phyloP scores from a whole-genome alignment of 2,329 filamentous ascomycete species.

The Fusarium sp. region DNA sequence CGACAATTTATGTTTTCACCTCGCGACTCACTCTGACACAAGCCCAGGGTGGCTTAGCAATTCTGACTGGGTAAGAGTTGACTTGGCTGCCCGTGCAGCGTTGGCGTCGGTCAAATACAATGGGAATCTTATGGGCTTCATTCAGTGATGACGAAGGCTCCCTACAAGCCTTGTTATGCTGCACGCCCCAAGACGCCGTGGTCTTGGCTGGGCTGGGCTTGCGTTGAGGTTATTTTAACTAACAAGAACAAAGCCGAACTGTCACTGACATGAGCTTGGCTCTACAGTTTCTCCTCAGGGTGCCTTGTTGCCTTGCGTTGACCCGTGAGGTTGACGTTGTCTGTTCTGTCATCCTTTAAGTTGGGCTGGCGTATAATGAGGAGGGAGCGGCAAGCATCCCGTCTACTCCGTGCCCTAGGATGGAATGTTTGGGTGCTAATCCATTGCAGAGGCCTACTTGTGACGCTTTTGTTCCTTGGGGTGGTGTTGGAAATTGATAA shows the following conservation, averaged over 20 bases:
- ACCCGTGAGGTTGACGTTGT: not conserved
- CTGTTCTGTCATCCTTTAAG: not conserved
- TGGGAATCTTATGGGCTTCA: not conserved
- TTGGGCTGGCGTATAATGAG: slow-evolving; percentile 1
- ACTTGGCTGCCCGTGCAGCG: slow-evolving; percentile 15
- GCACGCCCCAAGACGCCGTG: slow-evolving; percentile 18
- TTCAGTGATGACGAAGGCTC: slow-evolving; percentile 1
- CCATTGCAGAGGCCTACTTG: not conserved
- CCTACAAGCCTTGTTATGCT: not conserved
- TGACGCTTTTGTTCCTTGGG: not conserved
- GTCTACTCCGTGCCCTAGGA: slow-evolving; percentile 5
- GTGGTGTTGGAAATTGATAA: not conserved
- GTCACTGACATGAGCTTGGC: slow-evolving; percentile 22
- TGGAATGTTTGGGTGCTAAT: slow-evolving; percentile 1
- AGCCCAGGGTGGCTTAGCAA: slow-evolving; percentile 33
- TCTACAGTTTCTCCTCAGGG: slow-evolving; percentile 19
- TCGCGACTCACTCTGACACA: slow-evolving; percentile 32
- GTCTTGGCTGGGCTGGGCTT: slow-evolving; percentile 18
- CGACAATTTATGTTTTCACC: slow-evolving; percentile 4
- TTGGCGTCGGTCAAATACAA: not conserved
- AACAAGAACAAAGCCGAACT: slow-evolving; percentile 14
- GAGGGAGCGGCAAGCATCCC: slow-evolving; percentile 11
- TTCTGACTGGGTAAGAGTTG: slow-evolving; percentile 1
- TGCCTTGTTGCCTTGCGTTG: slow-evolving; percentile 26
- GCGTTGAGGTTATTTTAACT: slow-evolving; percentile 17